Evolutionary conservation across 495 filamentous ascomycete genomes (phyloP).

Genomic region (Chaetomium cochliodes): DNA sequence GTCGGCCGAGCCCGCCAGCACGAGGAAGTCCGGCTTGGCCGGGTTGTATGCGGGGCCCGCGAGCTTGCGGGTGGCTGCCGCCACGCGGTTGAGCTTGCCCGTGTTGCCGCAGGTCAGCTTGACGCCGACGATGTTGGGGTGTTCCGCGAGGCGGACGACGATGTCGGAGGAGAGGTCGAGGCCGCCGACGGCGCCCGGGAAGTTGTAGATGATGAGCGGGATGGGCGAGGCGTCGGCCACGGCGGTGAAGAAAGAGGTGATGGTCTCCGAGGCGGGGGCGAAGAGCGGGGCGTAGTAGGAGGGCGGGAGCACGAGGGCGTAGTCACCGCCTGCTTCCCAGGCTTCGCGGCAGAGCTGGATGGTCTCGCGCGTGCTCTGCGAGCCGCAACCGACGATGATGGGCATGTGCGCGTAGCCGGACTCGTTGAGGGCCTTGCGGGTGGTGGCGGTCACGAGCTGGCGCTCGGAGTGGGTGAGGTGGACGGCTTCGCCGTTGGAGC

Average conservation of each 20-base stretch:
- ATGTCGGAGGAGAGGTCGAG: constrained; percentile 80
- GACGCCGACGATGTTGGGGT: constrained; percentile 84
- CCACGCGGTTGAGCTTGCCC: constrained; percentile 81
- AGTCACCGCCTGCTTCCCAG: constrained; percentile 75
- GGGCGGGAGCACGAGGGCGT: constrained; percentile 83
- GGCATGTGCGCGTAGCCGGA: constrained; percentile 71
- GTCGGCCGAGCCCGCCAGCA: constrained; percentile 85
- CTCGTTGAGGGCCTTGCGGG: constrained; percentile 70
- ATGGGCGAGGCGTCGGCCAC: constrained; percentile 81
- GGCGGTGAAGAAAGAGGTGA: constrained; percentile 71
- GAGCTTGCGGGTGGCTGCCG: constrained; percentile 66
- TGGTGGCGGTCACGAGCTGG: constrained; percentile 70
- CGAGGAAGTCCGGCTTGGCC: constrained; percentile 60
- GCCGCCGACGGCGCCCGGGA: constrained; percentile 75
- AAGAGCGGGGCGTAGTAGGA: constrained; percentile 76
- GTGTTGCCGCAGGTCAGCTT: constrained; percentile 96
- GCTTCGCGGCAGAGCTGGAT: constrained; percentile 78
- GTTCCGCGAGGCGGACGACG: constrained; percentile 68
- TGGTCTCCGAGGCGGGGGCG: constrained; percentile 58
- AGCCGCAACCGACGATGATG: constrained; percentile 82
- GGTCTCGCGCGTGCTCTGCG: constrained; percentile 82
- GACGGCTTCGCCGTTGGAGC: constrained; percentile 88
- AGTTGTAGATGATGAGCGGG: constrained; percentile 92
- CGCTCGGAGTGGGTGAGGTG: constrained; percentile 75
- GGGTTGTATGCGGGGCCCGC: constrained; percentile 46